A percentile compares a stretch with the other conserved stretches of the same genome.
phyloP scores from a whole-genome alignment of 1,139 yeast species.

The Pneumocystis sp. region DNA sequence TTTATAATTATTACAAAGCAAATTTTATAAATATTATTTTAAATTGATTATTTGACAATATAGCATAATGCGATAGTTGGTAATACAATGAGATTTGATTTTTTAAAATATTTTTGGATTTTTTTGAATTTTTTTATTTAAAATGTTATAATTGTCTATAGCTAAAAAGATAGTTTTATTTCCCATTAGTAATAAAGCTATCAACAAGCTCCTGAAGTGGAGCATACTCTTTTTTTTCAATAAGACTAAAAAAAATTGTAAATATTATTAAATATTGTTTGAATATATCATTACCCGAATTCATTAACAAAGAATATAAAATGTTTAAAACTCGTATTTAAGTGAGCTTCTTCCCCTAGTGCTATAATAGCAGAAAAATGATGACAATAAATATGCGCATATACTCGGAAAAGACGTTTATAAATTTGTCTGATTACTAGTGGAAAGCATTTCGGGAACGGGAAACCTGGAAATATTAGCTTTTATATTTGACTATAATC shows the following conservation, averaged over 20 bases:
- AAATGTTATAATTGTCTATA: not conserved
- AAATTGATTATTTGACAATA: not conserved
- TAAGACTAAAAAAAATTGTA: conserved; percentile 25
- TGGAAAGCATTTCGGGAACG: conserved; percentile 40
- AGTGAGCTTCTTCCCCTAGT: conserved; percentile 78
- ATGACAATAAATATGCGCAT: conserved; percentile 95
- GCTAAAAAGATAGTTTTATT: not conserved
- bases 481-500: not conserved
- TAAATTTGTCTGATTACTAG: conserved; percentile 70
- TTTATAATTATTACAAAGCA: not conserved
- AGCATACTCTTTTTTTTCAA: conserved; percentile 71
- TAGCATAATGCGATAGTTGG: not conserved
- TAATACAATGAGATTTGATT: not conserved
- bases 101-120: not conserved
- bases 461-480: conserved; percentile 40
- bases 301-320: conserved; percentile 78
- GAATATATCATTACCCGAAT: conserved; percentile 33
- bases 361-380: conserved; percentile 92
- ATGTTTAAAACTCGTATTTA: conserved; percentile 88
- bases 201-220: conserved; percentile 79
- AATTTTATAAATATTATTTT: not conserved
- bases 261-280: not conserved
- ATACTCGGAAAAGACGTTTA: conserved; percentile 84
- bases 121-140: not conserved
- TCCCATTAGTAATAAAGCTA: conserved; percentile 32